These are phyloP conservation scores for Malassezia sp. DNA, from an alignment of 1,284 basidiomycete species.

Conservation along the genomic window DNA sequence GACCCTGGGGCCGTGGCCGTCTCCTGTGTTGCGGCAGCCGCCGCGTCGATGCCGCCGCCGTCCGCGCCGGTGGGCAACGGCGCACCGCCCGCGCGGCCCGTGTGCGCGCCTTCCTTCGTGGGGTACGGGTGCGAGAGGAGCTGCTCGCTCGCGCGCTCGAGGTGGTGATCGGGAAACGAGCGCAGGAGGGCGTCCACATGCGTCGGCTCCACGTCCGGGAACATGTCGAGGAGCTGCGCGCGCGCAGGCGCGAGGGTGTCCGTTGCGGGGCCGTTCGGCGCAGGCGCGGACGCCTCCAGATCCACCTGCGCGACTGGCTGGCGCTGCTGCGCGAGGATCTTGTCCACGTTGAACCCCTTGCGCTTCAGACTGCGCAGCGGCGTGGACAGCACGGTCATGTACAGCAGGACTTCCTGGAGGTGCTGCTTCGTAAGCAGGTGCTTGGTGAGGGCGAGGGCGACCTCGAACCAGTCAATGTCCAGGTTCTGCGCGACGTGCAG, in stretches of 20 bases:
- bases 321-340: constrained; percentile 72
- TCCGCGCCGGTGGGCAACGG: not conserved
- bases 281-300: constrained; percentile 32
- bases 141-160: constrained; percentile 40
- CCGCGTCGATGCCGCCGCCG: constrained; percentile 1
- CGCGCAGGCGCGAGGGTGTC: constrained; percentile 8
- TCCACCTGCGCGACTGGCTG: constrained; percentile 47
- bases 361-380: constrained; percentile 71
- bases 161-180: constrained; percentile 29
- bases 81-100: not conserved
- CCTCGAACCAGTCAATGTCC: constrained; percentile 77
- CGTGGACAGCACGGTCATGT: constrained; percentile 85
- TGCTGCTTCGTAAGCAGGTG: constrained; percentile 36
- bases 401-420: constrained; percentile 53
- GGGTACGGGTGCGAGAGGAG: constrained; percentile 37
- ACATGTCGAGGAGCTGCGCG: constrained; percentile 33
- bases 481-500: constrained; percentile 64
- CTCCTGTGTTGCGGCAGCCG: too few species aligned
- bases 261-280: constrained; percentile 18
- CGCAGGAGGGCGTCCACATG: constrained; percentile 35
- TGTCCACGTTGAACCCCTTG: constrained; percentile 68
- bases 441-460: constrained; percentile 38
- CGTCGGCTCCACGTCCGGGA: constrained; percentile 43
- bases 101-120: constrained; percentile 18
- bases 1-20: not conserved